Evolutionary conservation across 2,329 filamentous ascomycete genomes (phyloP).

Genomic region (Monilinia fructicola): DNA sequence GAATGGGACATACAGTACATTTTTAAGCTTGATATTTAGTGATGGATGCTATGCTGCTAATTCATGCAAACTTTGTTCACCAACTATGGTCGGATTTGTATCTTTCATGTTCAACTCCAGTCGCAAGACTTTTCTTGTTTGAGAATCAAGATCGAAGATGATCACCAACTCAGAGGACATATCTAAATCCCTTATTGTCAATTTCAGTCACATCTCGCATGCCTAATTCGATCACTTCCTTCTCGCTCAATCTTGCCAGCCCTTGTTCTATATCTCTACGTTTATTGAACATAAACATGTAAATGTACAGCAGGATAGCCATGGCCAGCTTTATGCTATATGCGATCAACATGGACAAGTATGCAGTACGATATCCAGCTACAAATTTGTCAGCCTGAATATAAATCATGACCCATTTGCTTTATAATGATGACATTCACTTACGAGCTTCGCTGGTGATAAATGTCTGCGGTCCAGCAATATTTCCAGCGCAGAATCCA

Average conservation of each 20-base stretch:
- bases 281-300: constrained; percentile 55
- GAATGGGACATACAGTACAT: not conserved
- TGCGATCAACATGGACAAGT: constrained; percentile 25
- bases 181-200: constrained; percentile 54
- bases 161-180: constrained; percentile 45
- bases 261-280: constrained; percentile 50
- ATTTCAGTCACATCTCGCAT: constrained; percentile 55
- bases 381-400: not conserved
- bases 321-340: constrained; percentile 50
- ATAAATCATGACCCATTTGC: not conserved
- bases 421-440: not conserved
- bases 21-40: not conserved
- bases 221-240: constrained; percentile 50
- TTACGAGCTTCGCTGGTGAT: constrained; percentile 27
- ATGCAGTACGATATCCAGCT: constrained; percentile 24
- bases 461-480: constrained; percentile 44
- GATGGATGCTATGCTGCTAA: not conserved
- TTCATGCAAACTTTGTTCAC: not conserved
- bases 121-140: not conserved
- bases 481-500: constrained; percentile 53
- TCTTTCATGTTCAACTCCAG: not conserved
- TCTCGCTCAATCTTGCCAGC: constrained; percentile 40
- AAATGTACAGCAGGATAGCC: constrained; percentile 46
- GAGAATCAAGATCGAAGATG: not conserved
- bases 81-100: not conserved